A percentile compares a stretch with the other conserved stretches of the same genome.
Evolutionary conservation across 2,329 filamentous ascomycete genomes (phyloP).

Genomic region (Fusarium austroafricanum): DNA sequence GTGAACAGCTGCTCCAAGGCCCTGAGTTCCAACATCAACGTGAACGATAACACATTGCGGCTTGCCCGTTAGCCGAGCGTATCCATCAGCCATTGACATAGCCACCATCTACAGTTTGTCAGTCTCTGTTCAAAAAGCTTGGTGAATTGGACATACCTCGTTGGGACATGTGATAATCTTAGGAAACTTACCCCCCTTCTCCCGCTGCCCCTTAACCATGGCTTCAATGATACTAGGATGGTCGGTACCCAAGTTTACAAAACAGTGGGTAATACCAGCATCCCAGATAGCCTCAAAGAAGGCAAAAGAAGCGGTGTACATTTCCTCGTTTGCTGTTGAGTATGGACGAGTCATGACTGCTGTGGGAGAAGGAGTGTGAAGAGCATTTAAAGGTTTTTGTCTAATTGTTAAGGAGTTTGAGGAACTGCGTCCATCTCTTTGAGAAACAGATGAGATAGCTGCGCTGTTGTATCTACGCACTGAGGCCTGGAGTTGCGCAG

Average conservation of each 20-base stretch:
- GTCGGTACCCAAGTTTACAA: slow-evolving; percentile 76
- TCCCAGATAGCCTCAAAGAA: slow-evolving; percentile 87
- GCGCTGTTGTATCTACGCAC: slow-evolving; percentile 39
- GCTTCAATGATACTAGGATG: slow-evolving; percentile 84
- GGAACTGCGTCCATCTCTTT: slow-evolving; percentile 2
- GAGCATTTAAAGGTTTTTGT: slow-evolving; percentile 19
- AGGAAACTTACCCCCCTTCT: slow-evolving; percentile 73
- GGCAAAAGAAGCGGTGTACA: slow-evolving; percentile 82
- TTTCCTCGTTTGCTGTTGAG: slow-evolving; percentile 49
- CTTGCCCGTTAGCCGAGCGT: slow-evolving; percentile 76
- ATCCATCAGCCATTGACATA: slow-evolving; percentile 86
- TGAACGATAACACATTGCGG: slow-evolving; percentile 84
- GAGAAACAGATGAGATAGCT: slow-evolving; percentile 21
- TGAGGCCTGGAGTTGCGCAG: slow-evolving; percentile 16
- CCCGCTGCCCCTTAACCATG: slow-evolving; percentile 79
- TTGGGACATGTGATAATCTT: slow-evolving; percentile 83
- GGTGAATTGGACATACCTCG: slow-evolving; percentile 66
- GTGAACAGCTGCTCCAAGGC: slow-evolving; percentile 80
- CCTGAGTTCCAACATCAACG: slow-evolving; percentile 85
- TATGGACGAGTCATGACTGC: slow-evolving; percentile 36
- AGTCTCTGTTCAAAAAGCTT: no score
- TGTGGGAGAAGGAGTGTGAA: slow-evolving; percentile 18
- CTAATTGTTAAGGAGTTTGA: slow-evolving; percentile 8
- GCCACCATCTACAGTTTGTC: slow-evolving; percentile 75
- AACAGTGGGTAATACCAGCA: slow-evolving; percentile 69